These are phyloP conservation scores for Xanthoceras sorbifolium DNA, from an alignment of 345 rosid genomes.

Conservation along the genomic window DNA sequence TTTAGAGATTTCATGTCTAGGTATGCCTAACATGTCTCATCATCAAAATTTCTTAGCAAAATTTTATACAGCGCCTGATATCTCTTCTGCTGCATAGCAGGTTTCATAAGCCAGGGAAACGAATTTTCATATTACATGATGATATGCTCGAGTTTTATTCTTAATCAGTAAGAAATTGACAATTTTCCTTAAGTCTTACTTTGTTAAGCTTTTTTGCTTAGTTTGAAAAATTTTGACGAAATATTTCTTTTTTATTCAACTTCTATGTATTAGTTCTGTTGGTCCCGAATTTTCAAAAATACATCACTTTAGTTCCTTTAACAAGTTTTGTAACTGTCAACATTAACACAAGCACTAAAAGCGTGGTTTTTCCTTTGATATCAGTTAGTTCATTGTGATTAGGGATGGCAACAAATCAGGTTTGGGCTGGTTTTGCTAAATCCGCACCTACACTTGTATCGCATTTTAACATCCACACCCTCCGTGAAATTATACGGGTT, in stretches of 20 bases:
- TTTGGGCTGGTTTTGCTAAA: too few species aligned
- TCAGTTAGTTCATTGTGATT: background rate
- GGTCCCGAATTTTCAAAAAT: background rate
- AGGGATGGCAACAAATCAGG: too few species aligned
- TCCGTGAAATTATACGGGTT: too few species aligned
- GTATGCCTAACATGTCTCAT: constrained; percentile 40
- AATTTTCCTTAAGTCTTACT: background rate
- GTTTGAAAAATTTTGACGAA: background rate
- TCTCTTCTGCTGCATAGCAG: constrained; percentile 45
- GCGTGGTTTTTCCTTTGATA: background rate
- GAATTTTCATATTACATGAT: constrained; percentile 99
- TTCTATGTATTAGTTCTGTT: background rate
- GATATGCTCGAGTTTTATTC: constrained; percentile 98
- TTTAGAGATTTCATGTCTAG: constrained; percentile 90
- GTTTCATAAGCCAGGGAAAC: constrained; percentile 97
- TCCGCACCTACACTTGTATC: too few species aligned
- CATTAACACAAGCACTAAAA: background rate
- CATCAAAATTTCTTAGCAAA: background rate
- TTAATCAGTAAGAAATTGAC: constrained; percentile 70
- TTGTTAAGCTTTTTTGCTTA: background rate
- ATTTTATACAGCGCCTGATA: constrained; percentile 10
- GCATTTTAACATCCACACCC: too few species aligned
- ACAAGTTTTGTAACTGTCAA: background rate
- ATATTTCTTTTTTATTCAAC: background rate
- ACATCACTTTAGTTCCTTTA: background rate